Evolutionary conservation across 139 green algal genomes (phyloP).

Genomic region (Nannochloris sp.): DNA sequence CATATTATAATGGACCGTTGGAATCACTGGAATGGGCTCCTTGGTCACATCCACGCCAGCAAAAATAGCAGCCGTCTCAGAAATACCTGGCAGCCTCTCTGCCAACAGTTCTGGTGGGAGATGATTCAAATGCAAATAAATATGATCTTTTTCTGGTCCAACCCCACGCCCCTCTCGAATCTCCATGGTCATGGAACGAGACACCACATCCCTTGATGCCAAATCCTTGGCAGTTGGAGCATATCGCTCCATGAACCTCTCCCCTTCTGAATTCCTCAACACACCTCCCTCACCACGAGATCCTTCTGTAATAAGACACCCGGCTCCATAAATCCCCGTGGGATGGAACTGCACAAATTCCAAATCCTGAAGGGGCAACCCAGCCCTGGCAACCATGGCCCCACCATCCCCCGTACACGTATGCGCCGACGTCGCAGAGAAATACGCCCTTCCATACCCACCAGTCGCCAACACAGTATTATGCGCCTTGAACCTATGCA

Average conservation of each 20-base stretch:
- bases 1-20: constrained; percentile 99
- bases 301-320: constrained; percentile 98
- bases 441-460: constrained; percentile 95
- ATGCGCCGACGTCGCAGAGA: constrained; percentile 92
- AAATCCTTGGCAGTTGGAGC: constrained; percentile 96
- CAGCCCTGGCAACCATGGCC: constrained; percentile 89
- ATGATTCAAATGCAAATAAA: constrained; percentile 98
- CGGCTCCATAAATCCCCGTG: constrained; percentile 96
- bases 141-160: constrained; percentile 82
- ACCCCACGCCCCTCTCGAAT: constrained; percentile 75
- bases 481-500: constrained; percentile 89
- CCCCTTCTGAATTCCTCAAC: constrained; percentile 91
- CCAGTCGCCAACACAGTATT: constrained; percentile 95
- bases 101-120: constrained; percentile 92
- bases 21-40: constrained; percentile 71
- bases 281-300: constrained; percentile 91
- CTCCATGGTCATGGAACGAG: constrained; percentile 88
- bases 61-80: constrained; percentile 97
- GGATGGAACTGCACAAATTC: constrained; percentile 98
- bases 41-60: constrained; percentile 61
- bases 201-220: constrained; percentile 94
- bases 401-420: constrained; percentile 96
- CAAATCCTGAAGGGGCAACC: constrained; percentile 86
- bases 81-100: constrained; percentile 93
- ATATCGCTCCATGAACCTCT: constrained; percentile 99